These are phyloP conservation scores for Glaciozyma antarctica DNA, from an alignment of 768 basidiomycete genomes.

Conservation along the genomic window DNA sequence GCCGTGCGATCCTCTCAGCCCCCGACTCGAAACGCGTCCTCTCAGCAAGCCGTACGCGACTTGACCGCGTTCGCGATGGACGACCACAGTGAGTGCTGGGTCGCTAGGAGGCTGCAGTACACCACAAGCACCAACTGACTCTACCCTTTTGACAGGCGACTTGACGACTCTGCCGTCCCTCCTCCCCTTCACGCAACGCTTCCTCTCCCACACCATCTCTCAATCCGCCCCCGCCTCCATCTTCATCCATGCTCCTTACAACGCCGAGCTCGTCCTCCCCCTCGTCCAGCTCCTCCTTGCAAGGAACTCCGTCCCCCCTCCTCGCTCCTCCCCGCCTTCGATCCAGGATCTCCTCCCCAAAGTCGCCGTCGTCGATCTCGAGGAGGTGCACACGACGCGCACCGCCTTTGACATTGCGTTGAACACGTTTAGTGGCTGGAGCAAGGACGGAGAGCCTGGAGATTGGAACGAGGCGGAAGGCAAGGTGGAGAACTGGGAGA, in stretches of 20 bases:
- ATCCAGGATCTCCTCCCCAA: slow-evolving; percentile 19
- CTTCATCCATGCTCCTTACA: slow-evolving; percentile 9
- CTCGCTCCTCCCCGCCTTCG: neutral
- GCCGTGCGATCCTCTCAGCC: too few species aligned
- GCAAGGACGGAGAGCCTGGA: neutral
- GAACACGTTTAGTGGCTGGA: slow-evolving; percentile 7
- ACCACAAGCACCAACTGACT: too few species aligned
- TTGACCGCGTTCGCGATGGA: too few species aligned
- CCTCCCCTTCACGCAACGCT: too few species aligned
- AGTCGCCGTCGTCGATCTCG: slow-evolving; percentile 19
- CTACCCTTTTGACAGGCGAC: too few species aligned
- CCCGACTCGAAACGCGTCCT: too few species aligned
- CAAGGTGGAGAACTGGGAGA: slow-evolving; percentile 15
- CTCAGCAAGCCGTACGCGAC: too few species aligned
- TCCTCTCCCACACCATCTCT: neutral
- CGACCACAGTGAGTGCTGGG: too few species aligned
- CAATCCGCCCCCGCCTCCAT: neutral
- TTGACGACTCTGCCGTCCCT: too few species aligned
- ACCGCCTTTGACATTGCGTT: slow-evolving; percentile 15
- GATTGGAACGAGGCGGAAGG: slow-evolving; percentile 4
- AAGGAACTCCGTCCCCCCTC: neutral
- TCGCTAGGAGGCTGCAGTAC: too few species aligned
- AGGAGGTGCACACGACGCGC: slow-evolving; percentile 12
- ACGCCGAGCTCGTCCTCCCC: neutral
- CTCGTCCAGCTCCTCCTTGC: neutral